phyloP scores from a whole-genome alignment of 2,329 filamentous ascomycete genomes.

The Sordariomycetes sp. region DNA sequence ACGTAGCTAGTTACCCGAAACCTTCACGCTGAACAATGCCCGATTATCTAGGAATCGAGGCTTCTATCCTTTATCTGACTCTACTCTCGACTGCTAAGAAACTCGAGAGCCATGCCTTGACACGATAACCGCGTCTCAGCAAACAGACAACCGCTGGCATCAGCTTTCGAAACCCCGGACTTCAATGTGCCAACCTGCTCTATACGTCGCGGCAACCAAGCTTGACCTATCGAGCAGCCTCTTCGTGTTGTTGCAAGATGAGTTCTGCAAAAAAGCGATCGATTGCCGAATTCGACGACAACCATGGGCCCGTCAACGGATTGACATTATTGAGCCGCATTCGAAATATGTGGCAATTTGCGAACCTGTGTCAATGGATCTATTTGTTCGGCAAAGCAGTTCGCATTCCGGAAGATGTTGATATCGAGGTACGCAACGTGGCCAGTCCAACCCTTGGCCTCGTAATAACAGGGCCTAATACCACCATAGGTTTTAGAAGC shows the following conservation, averaged over 20 bases:
- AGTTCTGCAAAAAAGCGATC: neutral
- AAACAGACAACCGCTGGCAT: neutral
- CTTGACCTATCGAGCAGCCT: constrained; percentile 13
- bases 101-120: neutral
- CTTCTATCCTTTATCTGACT: neutral
- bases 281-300: neutral
- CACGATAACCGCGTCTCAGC: neutral
- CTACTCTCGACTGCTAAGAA: neutral
- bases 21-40: neutral
- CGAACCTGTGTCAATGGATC: constrained; percentile 87
- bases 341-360: constrained; percentile 91
- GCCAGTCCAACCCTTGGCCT: neutral
- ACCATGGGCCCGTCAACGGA: neutral
- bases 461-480: constrained; percentile 49
- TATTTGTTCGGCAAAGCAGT: constrained; percentile 78
- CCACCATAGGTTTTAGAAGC: constrained; percentile 62
- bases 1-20: neutral
- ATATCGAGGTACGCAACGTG: constrained; percentile 60
- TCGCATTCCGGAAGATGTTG: constrained; percentile 79
- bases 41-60: neutral
- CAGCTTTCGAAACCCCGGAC: neutral
- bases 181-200: neutral
- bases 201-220: neutral
- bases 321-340: constrained; percentile 28
- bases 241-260: neutral